These are phyloP conservation scores for Lipomyces starkeyi DNA, from an alignment of 805 yeast genomes.

Conservation along the genomic window DNA sequence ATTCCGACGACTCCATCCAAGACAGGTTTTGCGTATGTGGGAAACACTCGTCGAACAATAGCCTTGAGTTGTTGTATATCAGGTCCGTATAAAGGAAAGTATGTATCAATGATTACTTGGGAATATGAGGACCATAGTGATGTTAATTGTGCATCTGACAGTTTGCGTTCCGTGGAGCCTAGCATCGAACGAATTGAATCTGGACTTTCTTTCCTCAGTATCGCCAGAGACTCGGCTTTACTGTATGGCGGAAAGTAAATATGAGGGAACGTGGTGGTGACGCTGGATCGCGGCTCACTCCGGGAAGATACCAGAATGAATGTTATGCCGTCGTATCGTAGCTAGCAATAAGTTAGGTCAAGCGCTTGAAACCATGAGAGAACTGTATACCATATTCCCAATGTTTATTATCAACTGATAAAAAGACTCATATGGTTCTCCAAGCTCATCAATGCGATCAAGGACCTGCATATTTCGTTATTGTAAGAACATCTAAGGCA, in stretches of 20 bases:
- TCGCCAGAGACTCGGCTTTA: conserved; percentile 20
- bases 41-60: conserved; percentile 17
- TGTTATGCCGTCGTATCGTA: conserved; percentile 12
- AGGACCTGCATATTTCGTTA: conserved; percentile 14
- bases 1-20: conserved; percentile 10
- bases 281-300: conserved; percentile 18
- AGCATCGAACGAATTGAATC: background rate
- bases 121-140: conserved; percentile 25
- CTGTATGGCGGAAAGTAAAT: conserved; percentile 31
- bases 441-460: conserved; percentile 28
- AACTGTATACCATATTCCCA: conserved; percentile 13
- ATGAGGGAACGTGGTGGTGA: conserved; percentile 26
- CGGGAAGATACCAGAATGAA: conserved; percentile 24
- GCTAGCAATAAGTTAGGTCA: background rate
- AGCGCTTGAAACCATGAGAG: background rate
- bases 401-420: conserved; percentile 23
- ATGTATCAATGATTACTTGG: conserved; percentile 30
- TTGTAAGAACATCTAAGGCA: background rate
- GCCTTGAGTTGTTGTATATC: conserved; percentile 21
- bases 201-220: conserved; percentile 16
- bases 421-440: conserved; percentile 19
- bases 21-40: conserved; percentile 22
- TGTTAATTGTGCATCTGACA: conserved; percentile 18
- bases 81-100: conserved; percentile 29
- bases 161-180: conserved; percentile 3